Percentiles rank a stretch among this genome's conserved stretches.
These are phyloP conservation scores for Arthrocladium fulminans DNA, from an alignment of 2,329 filamentous ascomycete genomes.

Conservation along the genomic window DNA sequence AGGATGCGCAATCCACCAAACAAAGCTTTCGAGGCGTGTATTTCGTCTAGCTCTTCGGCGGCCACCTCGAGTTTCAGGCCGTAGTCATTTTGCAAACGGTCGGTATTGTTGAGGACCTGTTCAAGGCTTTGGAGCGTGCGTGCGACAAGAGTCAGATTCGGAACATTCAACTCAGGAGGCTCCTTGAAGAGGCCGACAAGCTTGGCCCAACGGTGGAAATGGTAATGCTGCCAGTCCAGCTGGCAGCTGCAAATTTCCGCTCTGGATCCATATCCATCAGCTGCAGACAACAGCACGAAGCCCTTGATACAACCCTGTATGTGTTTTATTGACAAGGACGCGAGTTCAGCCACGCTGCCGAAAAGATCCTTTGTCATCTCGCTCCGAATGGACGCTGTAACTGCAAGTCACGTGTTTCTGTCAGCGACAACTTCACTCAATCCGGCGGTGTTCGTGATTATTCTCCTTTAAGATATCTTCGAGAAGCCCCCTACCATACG, in stretches of 20 bases:
- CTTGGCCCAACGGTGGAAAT: background rate
- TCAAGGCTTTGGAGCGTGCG: background rate
- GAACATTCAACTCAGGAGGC: background rate
- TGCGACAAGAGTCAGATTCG: background rate
- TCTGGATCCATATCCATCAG: background rate
- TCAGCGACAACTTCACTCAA: too few species aligned
- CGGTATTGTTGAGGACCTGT: background rate
- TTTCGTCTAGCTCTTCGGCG: background rate
- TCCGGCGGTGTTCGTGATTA: too few species aligned
- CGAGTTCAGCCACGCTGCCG: too few species aligned
- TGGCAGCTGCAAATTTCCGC: background rate
- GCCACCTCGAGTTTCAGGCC: background rate
- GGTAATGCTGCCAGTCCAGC: background rate
- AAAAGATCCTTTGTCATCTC: too few species aligned
- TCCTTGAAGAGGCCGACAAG: background rate
- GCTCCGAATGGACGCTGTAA: too few species aligned
- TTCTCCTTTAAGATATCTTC: too few species aligned
- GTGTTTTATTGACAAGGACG: conserved; percentile 2
- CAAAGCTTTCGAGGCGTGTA: too few species aligned
- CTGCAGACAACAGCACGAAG: background rate
- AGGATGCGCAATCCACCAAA: background rate
- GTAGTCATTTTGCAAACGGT: background rate
- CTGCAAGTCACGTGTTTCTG: too few species aligned
- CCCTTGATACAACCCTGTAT: conserved; percentile 3
- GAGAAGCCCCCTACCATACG: too few species aligned